Percentiles rank a stretch among this genome's conserved stretches.
phyloP scores from a whole-genome alignment of 208 protist genomes.

The Leishmania gerbilli region DNA sequence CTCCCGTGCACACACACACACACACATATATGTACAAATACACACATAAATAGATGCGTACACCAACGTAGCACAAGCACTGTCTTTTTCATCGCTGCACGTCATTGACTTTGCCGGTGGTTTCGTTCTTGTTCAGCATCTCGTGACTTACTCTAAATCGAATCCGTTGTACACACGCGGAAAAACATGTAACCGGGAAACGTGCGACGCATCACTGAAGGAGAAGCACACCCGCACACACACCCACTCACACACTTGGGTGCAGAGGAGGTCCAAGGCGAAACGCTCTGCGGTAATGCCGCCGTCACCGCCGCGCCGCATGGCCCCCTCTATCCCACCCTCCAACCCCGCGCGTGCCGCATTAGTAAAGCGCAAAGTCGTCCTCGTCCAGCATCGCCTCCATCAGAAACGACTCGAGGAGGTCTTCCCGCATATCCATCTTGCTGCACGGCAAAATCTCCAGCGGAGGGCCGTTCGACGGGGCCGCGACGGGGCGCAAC shows the following conservation, averaged over 20 bases:
- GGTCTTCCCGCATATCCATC: conserved; percentile 53
- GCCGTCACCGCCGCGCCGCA: background rate
- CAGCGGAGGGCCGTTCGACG: conserved; percentile 41
- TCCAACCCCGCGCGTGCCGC: background rate
- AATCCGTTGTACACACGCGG: background rate
- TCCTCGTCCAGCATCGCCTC: conserved; percentile 46
- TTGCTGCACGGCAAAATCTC: conserved; percentile 60
- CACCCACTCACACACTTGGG: background rate
- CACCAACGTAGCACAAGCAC: background rate
- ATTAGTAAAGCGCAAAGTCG: conserved; percentile 34
- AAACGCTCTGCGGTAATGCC: background rate
- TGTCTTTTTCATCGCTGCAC: background rate
- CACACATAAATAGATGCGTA: background rate
- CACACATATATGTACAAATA: background rate
- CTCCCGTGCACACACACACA: background rate
- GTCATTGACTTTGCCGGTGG: background rate
- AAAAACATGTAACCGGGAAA: background rate
- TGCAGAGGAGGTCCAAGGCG: background rate
- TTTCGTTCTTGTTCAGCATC: background rate
- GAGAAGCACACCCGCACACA: background rate
- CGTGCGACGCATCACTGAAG: background rate
- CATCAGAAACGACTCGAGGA: conserved; percentile 60
- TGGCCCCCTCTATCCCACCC: background rate
- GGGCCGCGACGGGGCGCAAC: conserved; percentile 46
- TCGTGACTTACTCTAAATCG: background rate